These are phyloP conservation scores for Phytophthora sojae DNA, from an alignment of 352 stramenopile species.

Conservation along the genomic window DNA sequence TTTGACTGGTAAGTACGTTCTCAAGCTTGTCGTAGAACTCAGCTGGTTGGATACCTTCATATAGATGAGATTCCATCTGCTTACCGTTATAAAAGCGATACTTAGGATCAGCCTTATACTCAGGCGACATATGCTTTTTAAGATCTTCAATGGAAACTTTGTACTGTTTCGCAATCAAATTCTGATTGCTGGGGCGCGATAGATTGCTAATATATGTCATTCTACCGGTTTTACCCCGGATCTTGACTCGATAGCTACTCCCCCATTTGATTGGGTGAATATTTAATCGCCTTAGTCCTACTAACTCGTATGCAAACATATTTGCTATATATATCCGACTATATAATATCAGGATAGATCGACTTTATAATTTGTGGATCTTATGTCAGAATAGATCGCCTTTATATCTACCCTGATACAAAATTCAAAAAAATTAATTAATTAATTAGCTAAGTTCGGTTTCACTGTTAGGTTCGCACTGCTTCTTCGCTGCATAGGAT, in stretches of 20 bases:
- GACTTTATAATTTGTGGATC: conserved; percentile 6
- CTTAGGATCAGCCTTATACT: neutral
- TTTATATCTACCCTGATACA: neutral
- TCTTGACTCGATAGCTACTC: conserved; percentile 3
- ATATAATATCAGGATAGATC: neutral
- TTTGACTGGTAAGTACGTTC: conserved; percentile 5
- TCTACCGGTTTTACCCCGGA: neutral
- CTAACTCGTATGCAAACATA: conserved; percentile 8
- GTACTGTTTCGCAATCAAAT: conserved; percentile 1
- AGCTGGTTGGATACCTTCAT: neutral
- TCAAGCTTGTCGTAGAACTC: conserved; percentile 21
- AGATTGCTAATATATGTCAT: neutral
- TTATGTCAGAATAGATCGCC: conserved; percentile 12
- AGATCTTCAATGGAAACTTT: neutral
- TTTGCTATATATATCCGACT: neutral
- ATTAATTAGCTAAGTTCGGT: neutral
- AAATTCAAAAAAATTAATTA: neutral
- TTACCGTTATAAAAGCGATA: neutral
- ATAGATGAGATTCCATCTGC: conserved; percentile 1
- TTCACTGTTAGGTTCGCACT: neutral
- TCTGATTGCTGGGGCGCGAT: neutral
- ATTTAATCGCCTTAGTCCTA: conserved; percentile 7
- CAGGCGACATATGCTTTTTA: neutral
- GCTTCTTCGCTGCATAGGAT: neutral
- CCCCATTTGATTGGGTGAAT: conserved; percentile 7